phyloP scores from a whole-genome alignment of 2,329 filamentous ascomycete species.

The Colletotrichum sp. region DNA sequence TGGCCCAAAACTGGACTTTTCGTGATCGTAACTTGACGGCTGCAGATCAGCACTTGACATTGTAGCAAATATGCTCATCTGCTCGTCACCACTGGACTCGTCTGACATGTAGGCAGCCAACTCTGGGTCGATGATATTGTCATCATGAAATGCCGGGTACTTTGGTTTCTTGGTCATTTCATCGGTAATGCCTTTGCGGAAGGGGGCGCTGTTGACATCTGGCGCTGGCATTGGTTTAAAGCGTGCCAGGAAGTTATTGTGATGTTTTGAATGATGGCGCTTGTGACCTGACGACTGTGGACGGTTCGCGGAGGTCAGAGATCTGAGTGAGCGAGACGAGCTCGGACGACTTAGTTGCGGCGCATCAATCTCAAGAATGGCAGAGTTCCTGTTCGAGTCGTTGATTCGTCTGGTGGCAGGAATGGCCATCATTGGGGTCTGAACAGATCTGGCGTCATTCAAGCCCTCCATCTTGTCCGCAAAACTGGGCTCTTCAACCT shows the following conservation, averaged over 20 bases:
- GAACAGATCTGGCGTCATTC: slow-evolving; percentile 58
- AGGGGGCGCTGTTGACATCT: slow-evolving; percentile 81
- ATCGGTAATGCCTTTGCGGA: slow-evolving; percentile 75
- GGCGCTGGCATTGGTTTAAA: slow-evolving; percentile 69
- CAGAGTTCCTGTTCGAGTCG: slow-evolving; percentile 85
- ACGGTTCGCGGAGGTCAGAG: slow-evolving; percentile 65
- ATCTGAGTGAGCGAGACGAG: slow-evolving; percentile 88
- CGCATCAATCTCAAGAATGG: slow-evolving; percentile 87
- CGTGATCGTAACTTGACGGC: slow-evolving; percentile 73
- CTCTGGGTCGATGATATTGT: slow-evolving; percentile 98
- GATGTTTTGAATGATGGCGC: slow-evolving; percentile 77
- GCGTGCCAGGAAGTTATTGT: slow-evolving; percentile 78
- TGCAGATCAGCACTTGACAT: slow-evolving; percentile 71
- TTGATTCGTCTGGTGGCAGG: slow-evolving; percentile 69
- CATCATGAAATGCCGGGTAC: slow-evolving; percentile 93
- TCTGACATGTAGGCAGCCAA: slow-evolving; percentile 96
- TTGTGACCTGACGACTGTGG: slow-evolving; percentile 83
- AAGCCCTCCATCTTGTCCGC: slow-evolving; percentile 46
- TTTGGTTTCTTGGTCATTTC: slow-evolving; percentile 69
- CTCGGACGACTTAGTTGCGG: slow-evolving; percentile 88
- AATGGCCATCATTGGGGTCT: slow-evolving; percentile 76
- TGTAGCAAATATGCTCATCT: slow-evolving; percentile 83
- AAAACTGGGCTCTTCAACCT: slow-evolving; percentile 43
- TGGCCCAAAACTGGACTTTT: slow-evolving; percentile 75
- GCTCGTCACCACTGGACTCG: slow-evolving; percentile 91